Conservation (phyloP, 257 asterid genomes). For the Solanum etuberosum region DNA sequence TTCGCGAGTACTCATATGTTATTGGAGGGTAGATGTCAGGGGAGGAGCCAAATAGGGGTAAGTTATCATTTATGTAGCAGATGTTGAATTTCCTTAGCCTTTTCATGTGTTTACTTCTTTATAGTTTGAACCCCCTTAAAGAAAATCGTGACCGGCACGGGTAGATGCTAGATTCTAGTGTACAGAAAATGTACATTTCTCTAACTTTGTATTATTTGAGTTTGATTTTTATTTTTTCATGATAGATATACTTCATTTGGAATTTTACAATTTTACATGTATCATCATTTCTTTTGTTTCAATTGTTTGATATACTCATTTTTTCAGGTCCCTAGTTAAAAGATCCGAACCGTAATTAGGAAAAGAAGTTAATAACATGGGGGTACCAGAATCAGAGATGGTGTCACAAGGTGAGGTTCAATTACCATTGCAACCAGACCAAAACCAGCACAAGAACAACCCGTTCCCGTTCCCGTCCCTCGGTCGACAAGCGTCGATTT, state of each 20-base stretch:
- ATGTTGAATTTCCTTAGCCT: background rate
- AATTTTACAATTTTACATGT: background rate
- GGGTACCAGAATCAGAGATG: constrained; percentile 25
- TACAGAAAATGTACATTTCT: background rate
- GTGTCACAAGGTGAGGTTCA: constrained; percentile 38
- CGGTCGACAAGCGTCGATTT: constrained; percentile 56
- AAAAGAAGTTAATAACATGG: constrained; percentile 15
- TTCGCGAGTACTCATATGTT: no score
- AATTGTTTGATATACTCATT: background rate
- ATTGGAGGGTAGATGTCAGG: background rate
- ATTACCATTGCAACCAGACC: constrained; percentile 15
- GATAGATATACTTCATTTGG: background rate
- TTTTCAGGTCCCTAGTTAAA: background rate
- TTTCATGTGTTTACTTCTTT: background rate
- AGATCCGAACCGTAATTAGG: background rate
- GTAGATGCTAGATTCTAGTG: background rate
- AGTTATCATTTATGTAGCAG: background rate
- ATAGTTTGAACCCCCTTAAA: no score
- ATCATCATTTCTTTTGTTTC: background rate
- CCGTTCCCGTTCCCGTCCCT: constrained; percentile 10
- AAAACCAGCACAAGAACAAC: constrained; percentile 14
- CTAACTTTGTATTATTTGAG: background rate
- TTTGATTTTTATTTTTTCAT: background rate
- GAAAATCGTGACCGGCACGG: background rate
- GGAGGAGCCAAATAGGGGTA: background rate